Evolutionary conservation across 2,329 filamentous ascomycete species (phyloP), one percentile per base, ranked within the genome.

Genomic region (Sporothrix humicola): DNA sequence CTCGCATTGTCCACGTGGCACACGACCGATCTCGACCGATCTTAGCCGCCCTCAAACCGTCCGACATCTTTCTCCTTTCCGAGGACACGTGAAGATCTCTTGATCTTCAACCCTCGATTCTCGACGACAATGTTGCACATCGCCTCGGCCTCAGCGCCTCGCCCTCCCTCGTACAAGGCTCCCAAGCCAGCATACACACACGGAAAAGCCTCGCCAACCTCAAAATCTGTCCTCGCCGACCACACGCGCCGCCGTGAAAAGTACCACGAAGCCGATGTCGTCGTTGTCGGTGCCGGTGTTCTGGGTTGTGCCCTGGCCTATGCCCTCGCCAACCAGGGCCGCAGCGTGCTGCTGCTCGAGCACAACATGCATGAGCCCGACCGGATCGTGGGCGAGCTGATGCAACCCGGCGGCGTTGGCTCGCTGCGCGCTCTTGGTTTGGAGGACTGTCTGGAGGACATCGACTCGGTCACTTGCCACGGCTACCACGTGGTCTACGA

Each of bases 401-500:
- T 99, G 78, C 96, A 99, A 83, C 96, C 96, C 0, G 96, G 96
- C 69, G 96, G 96, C 69, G 91, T 97, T 48, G 86, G 89, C 71
- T 93, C 96, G 8, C 86, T 99, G 78, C 88, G 91, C 79, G 90
- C 93, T 80, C 85, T 99, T 69, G 96, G 96, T 2, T 83, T 99
- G 76, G 87, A 85, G 72, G 89, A 95, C 78, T 97, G 94, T 80
- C 84, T 98, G 74, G 94, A 98, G 74, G 93, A 84, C 73, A 98
- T 99, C 78, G 96, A 99, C 80, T 90, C 94, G 4, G 87, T 97
- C 65, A 87, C 89, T 26, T 94, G 93, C 78, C 87, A 92, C 76
- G 96, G 96, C 68, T 98, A 98, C 85, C 91, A 95, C 80, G 91
- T 98, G 75, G 88, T 94, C 76, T 98, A 94, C 84, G 88, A 94